Evolutionary conservation across 805 yeast genomes (phyloP), one percentile per base, ranked within the genome.

Genomic region (Debaryomyces prosopidis): DNA sequence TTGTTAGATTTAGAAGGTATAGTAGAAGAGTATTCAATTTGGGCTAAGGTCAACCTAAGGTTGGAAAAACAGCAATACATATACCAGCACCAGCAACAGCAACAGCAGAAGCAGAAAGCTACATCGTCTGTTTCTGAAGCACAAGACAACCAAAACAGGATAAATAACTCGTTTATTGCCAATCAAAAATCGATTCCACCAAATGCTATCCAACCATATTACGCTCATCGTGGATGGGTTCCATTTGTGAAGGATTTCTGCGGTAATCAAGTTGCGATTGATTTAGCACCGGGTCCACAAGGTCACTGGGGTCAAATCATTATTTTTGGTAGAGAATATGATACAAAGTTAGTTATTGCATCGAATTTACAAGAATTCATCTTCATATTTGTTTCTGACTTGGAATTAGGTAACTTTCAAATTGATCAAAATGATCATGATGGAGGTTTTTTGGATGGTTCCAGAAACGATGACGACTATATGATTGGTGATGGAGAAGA

Each of bases 401-500:
- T 72, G 52, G 76, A 72, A 57, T 54, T 55, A 27, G 77, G 77
- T 12, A 71, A 69, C 49, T 73, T 54, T 54, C 60, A 61, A 45
- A 69, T 72, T 34, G 77, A 72, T 50, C 67, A 68, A 46, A 48
- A 58, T 28, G 59, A 65, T 44, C 58, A 58, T 23, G 68, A 69
- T 38, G 63, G 58, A 30, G 77, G 77, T 3, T 72, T 53, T 49
- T 65, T 72, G 44, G 71, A 70, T 36, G 48, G 55, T 14, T 54
- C 68, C 5, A 62, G 77, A 46, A 59, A 63, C 45, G 76, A 71
- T 48, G 57, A 53, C 44, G 74, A 69, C 51, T 69, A 65, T 53
- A 62, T 58, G 63, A 59, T 72, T 55, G 77, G 76, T 7, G 76
- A 71, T 41, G 75, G 71, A 49, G 77, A 72, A 43, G 77, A 70